Percentiles rank a stretch among this genome's conserved stretches.
Evolutionary conservation across 345 rosid species (phyloP).

Genomic region (Rhodamnia argentea): DNA sequence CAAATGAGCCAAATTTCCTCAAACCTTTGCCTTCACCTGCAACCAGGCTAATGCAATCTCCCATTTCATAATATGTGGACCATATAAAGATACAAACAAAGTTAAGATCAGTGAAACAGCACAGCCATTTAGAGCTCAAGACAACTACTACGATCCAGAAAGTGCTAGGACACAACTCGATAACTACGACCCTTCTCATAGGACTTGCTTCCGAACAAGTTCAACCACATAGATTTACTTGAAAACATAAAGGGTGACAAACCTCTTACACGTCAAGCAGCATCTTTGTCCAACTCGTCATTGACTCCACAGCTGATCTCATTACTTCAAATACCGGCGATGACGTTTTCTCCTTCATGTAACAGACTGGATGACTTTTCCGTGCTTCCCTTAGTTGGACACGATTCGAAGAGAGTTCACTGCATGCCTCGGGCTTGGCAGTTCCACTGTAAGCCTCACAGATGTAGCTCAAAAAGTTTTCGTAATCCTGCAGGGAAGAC

Average conservation of each 20-base stretch:
- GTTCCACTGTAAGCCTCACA: slow-evolving; percentile 66
- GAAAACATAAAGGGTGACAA: background rate
- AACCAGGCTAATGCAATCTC: background rate
- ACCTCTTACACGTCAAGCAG: background rate
- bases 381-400: slow-evolving; percentile 5
- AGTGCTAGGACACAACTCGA: background rate
- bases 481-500: slow-evolving; percentile 50
- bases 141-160: background rate
- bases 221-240: background rate
- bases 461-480: slow-evolving; percentile 62
- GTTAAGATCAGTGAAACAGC: background rate
- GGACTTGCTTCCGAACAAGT: background rate
- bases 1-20: background rate
- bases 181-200: background rate
- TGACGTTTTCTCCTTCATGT: slow-evolving; percentile 12
- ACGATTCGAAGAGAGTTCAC: slow-evolving; percentile 12
- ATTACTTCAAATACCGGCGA: background rate
- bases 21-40: background rate
- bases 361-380: slow-evolving; percentile 23
- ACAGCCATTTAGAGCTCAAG: background rate
- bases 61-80: background rate
- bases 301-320: slow-evolving; percentile 8
- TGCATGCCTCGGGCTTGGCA: slow-evolving; percentile 38
- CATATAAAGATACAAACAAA: background rate
- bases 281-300: slow-evolving; percentile 10